Conservation (phyloP, 208 protist species). For the Trichomonas vaginalis region DNA sequence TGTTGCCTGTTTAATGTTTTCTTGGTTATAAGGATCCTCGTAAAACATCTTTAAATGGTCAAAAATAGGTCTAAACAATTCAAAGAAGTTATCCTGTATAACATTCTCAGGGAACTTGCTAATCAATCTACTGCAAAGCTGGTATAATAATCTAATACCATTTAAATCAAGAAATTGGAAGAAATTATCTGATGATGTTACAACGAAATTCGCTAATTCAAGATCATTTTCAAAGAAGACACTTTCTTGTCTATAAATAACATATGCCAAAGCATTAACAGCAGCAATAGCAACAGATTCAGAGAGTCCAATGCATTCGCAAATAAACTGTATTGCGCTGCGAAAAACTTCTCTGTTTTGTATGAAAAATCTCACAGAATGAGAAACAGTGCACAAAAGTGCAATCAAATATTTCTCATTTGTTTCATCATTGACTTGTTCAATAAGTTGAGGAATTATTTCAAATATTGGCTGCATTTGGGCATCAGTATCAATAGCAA, state of each 20-base stretch:
- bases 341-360: neutral
- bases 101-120: neutral
- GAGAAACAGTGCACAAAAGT: neutral
- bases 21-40: neutral
- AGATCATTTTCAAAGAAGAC: neutral
- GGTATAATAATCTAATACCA: neutral
- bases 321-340: neutral
- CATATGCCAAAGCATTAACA: neutral
- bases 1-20: neutral
- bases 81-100: neutral
- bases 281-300: neutral
- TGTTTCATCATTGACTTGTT: neutral
- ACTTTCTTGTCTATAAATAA: neutral
- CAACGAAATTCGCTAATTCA: neutral
- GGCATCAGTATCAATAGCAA: neutral
- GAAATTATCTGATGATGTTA: neutral
- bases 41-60: neutral
- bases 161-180: neutral
- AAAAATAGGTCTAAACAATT: neutral
- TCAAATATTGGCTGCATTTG: neutral
- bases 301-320: neutral
- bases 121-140: neutral
- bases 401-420: neutral
- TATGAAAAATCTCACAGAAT: neutral
- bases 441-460: neutral